Base-by-base conservation (phyloP, 805 yeast genomes). In the Starmerella bombi region DNA sequence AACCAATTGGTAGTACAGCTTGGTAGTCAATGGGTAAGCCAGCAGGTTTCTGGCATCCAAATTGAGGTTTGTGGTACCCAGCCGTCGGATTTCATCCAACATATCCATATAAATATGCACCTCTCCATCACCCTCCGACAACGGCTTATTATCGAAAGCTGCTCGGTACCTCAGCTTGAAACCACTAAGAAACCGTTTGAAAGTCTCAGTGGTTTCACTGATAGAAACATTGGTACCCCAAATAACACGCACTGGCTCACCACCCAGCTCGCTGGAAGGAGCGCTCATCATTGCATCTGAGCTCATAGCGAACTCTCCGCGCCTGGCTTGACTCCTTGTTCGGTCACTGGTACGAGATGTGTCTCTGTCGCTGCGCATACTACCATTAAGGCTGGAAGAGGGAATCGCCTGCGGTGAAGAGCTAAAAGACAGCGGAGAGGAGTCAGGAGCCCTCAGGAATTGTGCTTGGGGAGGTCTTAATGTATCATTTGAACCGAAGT, bases 171-270 rank as follows among this genome's bases (percentile, higher is more conserved):
- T 80, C 62, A 71, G 64, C 57, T 84, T 81, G 67, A 85, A 91
- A 20, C 79, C 73, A 77, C 80, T 77, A 52, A 91, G 63, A 50
- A 91, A 91, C 48, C 77, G 77, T 49, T 93, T 69, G 63, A 91
- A 88, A 37, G 72, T 70, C 50, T 75, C 79, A 29, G 81, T 71
- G 51, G 91, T 78, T 55, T 91, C 95, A 55, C 76, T 82, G 55
- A 91, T 86, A 36, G 93, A 80, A 21, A 91, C 94, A 56, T 88
- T 85, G 1, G 98, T 91, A 61, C 98, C 98, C 98, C 98, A 91
- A 55, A 91, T 88, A 40, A 91, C 94, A 54, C 93, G 72, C 19
- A 77, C 75, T 0, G 94, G 93, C 49, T 80, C 94, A 39, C 55
- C 54, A n/a, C 56, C 50, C 3, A 49, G 49, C 27, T 54, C 58